A percentile compares a stretch with the other conserved stretches of the same genome.
Conservation (phyloP, 306 rosid genomes). For the Cicer chorassanicum region DNA sequence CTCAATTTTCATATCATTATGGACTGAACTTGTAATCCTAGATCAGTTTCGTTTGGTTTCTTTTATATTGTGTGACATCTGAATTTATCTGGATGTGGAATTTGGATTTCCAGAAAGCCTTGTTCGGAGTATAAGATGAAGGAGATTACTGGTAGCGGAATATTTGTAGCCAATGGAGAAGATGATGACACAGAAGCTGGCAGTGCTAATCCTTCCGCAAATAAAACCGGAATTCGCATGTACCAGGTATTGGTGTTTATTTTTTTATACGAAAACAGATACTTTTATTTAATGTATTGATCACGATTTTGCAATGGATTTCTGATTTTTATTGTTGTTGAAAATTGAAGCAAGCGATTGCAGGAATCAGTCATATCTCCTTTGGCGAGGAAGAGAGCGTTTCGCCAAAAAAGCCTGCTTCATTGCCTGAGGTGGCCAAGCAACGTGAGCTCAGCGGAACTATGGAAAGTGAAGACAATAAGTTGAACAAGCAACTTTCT, state of each 20-base stretch:
- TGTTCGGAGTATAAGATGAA: slow-evolving; percentile 94
- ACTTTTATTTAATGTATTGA: slow-evolving; percentile 5
- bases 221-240: slow-evolving; percentile 82
- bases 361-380: slow-evolving; percentile 95
- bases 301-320: neutral
- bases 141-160: slow-evolving; percentile 99
- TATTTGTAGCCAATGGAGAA: slow-evolving; percentile 71
- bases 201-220: slow-evolving; percentile 58
- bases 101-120: slow-evolving; percentile 73
- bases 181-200: slow-evolving; percentile 64
- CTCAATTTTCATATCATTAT: neutral
- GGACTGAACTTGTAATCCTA: neutral
- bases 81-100: slow-evolving; percentile 38
- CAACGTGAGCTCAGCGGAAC: slow-evolving; percentile 97
- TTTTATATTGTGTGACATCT: slow-evolving; percentile 33
- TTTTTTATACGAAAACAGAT: neutral
- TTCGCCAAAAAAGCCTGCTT: slow-evolving; percentile 78
- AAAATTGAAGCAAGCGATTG: slow-evolving; percentile 74
- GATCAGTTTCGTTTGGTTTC: neutral
- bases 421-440: slow-evolving; percentile 92
- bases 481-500: slow-evolving; percentile 82
- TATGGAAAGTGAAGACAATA: slow-evolving; percentile 77
- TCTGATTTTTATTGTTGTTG: slow-evolving; percentile 43
- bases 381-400: slow-evolving; percentile 80
- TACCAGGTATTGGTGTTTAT: slow-evolving; percentile 70